These are phyloP conservation scores for Apophysomyces sp. DNA, from an alignment of 371 early-diverging fungal genomes.

Conservation along the genomic window DNA sequence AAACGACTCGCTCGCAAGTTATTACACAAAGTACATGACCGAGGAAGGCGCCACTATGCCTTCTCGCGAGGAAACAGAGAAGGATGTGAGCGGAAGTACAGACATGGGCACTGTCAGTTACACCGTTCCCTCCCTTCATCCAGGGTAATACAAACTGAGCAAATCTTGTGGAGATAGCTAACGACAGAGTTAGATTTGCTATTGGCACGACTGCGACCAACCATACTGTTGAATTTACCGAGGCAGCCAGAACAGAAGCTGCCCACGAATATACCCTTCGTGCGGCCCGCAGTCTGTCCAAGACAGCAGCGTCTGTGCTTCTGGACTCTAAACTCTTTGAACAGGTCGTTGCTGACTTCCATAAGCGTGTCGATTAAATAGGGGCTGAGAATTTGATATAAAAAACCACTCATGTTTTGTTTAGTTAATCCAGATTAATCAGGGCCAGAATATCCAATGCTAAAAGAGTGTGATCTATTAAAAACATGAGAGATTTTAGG, in stretches of 20 bases:
- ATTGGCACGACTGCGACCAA: conserved; percentile 36
- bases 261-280: conserved; percentile 65
- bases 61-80: conserved; percentile 38
- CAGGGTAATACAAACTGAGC: conserved; percentile 11
- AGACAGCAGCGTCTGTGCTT: conserved; percentile 38
- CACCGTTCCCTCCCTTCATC: conserved; percentile 41
- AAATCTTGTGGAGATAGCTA: background rate
- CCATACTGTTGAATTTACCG: conserved; percentile 65
- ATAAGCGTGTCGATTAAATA: conserved; percentile 7
- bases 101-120: conserved; percentile 76
- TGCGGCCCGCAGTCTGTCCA: conserved; percentile 41
- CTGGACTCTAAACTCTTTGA: conserved; percentile 25
- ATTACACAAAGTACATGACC: conserved; percentile 56
- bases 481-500: too few relatives aligned
- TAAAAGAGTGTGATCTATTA: too few relatives aligned
- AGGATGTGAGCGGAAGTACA: conserved; percentile 49
- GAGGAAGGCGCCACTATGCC: conserved; percentile 37
- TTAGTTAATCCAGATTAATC: background rate
- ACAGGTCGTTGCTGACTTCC: conserved; percentile 30
- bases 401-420: background rate
- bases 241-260: conserved; percentile 52
- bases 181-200: conserved; percentile 14
- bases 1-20: conserved; percentile 57
- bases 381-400: background rate
- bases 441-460: too few relatives aligned